Base-by-base conservation (phyloP, 441 rosid species). In the Hura crepitans region DNA sequence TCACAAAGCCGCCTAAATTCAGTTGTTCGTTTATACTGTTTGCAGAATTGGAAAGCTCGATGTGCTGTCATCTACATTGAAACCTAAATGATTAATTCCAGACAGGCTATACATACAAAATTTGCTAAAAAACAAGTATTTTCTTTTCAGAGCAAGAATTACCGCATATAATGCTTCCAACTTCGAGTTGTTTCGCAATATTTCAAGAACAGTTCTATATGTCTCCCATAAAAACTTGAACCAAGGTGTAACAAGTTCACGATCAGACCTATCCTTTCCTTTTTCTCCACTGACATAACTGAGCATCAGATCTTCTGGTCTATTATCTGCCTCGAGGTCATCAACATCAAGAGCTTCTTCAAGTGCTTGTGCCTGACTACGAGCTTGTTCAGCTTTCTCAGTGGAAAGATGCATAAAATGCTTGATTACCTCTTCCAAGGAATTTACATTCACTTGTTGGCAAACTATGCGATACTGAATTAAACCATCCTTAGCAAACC, bases 191-290 rank as follows among this genome's bases (percentile, higher is more conserved):
- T 96, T 96, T 50, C 97, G 78, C 72, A 96, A 75, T 28, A 96
- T 90, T 77, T 96, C 99, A 70, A 96, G 99, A 37, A 96, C 98
- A 1, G 99, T 91, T 77, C 99, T 85, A 76, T 96, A 96, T 2
- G 99, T 93, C 89, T 96, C 99, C 99, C 99, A 96, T 76, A 96
- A 74, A 78, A 96, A 96, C 87, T 96, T 96, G 84, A 96, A 96
- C 98, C 99, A 96, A 4, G 98, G 99, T n/a, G 98, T 96, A 72
- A 96, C 99, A 62, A 93, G 86, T 69, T 96, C 98, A 5, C 97
- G 86, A 73, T 93, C 99, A 71, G 98, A 96, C 84, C 99, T 89
- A 45, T 93, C 98, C 81, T 96, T 96, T 39, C 97, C 99, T 75
- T 93, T 96, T 81, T 96, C 99, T 68, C 98, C 98, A 73, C 99